These are phyloP conservation scores for Ilyonectria mors-panacis DNA, from an alignment of 2,329 filamentous ascomycete genomes.

Conservation along the genomic window DNA sequence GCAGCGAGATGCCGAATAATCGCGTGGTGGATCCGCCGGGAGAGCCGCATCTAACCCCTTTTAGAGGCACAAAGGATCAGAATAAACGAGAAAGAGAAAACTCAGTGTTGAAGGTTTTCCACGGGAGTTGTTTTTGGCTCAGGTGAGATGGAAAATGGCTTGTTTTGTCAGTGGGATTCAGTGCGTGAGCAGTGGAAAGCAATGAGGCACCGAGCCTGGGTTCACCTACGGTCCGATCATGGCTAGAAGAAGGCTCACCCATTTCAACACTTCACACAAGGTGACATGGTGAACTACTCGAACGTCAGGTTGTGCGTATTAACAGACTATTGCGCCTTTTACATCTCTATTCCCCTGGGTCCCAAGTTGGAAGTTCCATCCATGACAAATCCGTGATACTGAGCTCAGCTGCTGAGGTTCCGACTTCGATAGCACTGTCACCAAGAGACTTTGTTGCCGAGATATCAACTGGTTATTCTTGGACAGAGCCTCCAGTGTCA, in stretches of 20 bases:
- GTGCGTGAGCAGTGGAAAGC: not conserved
- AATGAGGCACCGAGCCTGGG: too few species aligned
- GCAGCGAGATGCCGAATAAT: not conserved
- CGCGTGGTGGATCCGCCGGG: constrained; percentile 7
- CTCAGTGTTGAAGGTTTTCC: not conserved
- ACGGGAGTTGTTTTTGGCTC: not conserved
- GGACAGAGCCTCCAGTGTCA: not conserved
- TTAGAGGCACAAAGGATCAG: not conserved
- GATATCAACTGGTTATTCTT: not conserved
- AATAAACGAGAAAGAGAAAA: not conserved
- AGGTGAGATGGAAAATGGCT: too few species aligned
- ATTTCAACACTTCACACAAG: too few species aligned
- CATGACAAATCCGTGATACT: not conserved
- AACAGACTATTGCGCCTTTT: too few species aligned
- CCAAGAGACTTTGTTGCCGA: not conserved
- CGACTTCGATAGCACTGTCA: not conserved
- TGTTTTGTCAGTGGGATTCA: not conserved
- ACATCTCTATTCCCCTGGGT: not conserved
- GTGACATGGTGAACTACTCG: too few species aligned
- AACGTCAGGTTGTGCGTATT: too few species aligned
- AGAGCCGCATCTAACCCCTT: constrained; percentile 4
- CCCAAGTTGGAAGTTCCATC: constrained; percentile 6
- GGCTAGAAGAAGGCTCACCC: too few species aligned
- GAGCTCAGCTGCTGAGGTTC: not conserved
- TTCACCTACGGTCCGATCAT: too few species aligned